A percentile compares a stretch with the other conserved stretches of the same genome.
These are phyloP conservation scores for Rhynchospora tenuis DNA, from an alignment of 176 grass and related monocot species.

Conservation along the genomic window DNA sequence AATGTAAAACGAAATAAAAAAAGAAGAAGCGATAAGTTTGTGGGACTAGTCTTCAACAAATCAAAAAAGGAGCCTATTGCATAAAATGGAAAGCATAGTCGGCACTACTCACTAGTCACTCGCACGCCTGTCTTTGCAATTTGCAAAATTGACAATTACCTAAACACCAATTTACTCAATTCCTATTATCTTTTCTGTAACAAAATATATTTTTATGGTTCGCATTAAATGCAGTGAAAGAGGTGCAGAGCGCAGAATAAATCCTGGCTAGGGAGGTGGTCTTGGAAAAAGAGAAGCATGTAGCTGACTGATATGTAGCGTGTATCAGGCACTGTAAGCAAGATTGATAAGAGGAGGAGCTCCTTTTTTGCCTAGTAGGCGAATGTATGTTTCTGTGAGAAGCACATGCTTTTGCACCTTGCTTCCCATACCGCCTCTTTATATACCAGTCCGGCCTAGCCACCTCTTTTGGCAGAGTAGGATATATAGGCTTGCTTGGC, in stretches of 20 bases:
- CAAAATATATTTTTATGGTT: neutral
- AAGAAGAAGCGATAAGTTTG: too few relatives aligned
- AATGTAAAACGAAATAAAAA: neutral
- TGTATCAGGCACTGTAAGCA: neutral
- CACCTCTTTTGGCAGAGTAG: neutral
- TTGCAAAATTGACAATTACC: too few relatives aligned
- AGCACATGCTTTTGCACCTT: conserved; percentile 18
- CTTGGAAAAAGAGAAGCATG: conserved; percentile 17
- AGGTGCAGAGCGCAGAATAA: neutral
- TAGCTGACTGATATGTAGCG: conserved; percentile 19
- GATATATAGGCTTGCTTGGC: neutral
- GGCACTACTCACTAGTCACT: neutral
- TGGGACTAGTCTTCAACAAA: too few relatives aligned
- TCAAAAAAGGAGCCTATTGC: too few relatives aligned
- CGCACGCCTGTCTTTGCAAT: too few relatives aligned
- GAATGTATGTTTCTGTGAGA: conserved; percentile 14
- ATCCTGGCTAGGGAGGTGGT: neutral
- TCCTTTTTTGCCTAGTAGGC: conserved; percentile 15
- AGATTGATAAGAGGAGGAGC: conserved; percentile 7
- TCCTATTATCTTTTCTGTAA: neutral
- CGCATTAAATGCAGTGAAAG: conserved; percentile 13
- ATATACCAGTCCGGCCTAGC: conserved; percentile 17
- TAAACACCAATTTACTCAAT: neutral
- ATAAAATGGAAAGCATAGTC: neutral
- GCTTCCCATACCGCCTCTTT: conserved; percentile 17